Evolutionary conservation across 768 basidiomycete species (phyloP).

Genomic region (Mycena haematopus): DNA sequence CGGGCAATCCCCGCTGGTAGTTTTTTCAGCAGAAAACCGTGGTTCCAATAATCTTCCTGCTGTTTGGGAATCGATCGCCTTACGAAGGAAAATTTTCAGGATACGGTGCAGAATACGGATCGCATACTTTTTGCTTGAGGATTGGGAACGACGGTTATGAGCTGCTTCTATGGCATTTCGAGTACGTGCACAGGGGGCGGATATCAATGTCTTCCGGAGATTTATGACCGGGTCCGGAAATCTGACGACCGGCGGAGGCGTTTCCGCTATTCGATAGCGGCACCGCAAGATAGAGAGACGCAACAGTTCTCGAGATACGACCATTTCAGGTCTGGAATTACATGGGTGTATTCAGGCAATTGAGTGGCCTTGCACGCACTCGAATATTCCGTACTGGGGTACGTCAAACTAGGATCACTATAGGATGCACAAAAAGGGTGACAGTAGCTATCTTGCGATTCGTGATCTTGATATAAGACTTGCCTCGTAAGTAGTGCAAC

Average conservation of each 20-base stretch:
- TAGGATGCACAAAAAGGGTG: conserved; percentile 13
- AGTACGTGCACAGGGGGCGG: conserved; percentile 24
- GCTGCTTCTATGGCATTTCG: conserved; percentile 1
- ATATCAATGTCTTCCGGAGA: conserved; percentile 25
- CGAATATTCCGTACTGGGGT: conserved; percentile 15
- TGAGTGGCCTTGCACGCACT: neutral
- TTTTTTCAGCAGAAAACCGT: conserved; percentile 5
- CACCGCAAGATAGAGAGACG: conserved; percentile 17
- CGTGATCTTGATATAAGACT: neutral
- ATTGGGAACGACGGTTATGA: neutral
- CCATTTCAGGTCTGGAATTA: conserved; percentile 3
- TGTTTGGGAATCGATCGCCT: conserved; percentile 18
- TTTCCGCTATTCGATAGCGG: conserved; percentile 26
- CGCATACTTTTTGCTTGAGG: conserved; percentile 3
- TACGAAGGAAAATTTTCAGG: conserved; percentile 1
- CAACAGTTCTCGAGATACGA: neutral
- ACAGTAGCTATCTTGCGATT: conserved; percentile 8
- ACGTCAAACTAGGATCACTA: conserved; percentile 25
- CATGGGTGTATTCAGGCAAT: neutral
- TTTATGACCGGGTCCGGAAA: conserved; percentile 21
- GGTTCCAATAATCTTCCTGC: conserved; percentile 7
- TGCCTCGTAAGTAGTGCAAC: neutral
- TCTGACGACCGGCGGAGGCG: conserved; percentile 27
- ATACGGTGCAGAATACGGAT: conserved; percentile 10
- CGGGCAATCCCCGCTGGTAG: conserved; percentile 6